Percentiles rank a stretch among this genome's conserved stretches.
These are phyloP conservation scores for Astrocystis sublimbata DNA, from an alignment of 495 filamentous ascomycete genomes.

Conservation along the genomic window DNA sequence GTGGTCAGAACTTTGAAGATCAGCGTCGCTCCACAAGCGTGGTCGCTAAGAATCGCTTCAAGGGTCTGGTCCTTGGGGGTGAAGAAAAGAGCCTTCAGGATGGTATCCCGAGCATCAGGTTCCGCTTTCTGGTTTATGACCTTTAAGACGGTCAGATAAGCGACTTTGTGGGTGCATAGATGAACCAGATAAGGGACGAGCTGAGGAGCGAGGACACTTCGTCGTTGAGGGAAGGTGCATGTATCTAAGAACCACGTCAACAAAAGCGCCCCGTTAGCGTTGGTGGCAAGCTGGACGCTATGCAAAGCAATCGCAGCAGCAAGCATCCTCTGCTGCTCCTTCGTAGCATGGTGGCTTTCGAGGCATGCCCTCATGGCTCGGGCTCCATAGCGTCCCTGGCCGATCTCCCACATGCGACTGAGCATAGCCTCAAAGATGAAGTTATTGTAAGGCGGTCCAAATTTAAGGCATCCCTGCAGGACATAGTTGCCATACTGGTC, in stretches of 20 bases:
- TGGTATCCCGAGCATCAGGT: conserved; percentile 86
- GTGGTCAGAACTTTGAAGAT: conserved; percentile 99
- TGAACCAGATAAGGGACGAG: conserved; percentile 96
- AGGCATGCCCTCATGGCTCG: conserved; percentile 95
- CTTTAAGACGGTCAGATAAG: conserved; percentile 95
- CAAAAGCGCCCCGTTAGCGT: conserved; percentile 90
- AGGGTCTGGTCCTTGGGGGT: conserved; percentile 82
- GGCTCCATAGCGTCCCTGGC: conserved; percentile 91
- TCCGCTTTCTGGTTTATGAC: conserved; percentile 98
- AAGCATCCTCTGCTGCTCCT: conserved; percentile 93
- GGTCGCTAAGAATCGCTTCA: conserved; percentile 88
- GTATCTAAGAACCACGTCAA: conserved; percentile 99
- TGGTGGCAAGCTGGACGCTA: conserved; percentile 94
- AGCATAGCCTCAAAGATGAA: conserved; percentile 99
- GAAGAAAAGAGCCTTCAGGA: conserved; percentile 93
- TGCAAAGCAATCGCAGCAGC: conserved; percentile 93
- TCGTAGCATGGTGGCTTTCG: conserved; percentile 92
- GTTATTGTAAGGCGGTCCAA: conserved; percentile 83
- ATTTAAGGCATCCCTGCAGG: conserved; percentile 91
- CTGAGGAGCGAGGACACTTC: conserved; percentile 87
- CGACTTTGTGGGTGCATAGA: conserved; percentile 97
- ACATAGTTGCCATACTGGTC: conserved; percentile 99
- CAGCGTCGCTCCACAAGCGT: conserved; percentile 87
- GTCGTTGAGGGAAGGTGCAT: conserved; percentile 89
- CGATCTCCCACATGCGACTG: conserved; percentile 89